These are phyloP conservation scores for Boechera retrofracta DNA, from an alignment of 345 rosid genomes.

Conservation along the genomic window DNA sequence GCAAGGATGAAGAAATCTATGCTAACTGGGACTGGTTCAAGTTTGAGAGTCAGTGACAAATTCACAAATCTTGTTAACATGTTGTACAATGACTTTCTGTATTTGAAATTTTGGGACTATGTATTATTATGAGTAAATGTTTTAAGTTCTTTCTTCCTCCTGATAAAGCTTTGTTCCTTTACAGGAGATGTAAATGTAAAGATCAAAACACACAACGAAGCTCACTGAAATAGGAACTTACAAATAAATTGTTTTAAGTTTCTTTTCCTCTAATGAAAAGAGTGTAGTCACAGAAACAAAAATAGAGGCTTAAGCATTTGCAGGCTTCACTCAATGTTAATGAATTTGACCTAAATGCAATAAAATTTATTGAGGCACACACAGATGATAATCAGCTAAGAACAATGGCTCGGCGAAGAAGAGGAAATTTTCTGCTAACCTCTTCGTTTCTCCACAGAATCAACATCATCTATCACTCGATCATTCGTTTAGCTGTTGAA, in stretches of 20 bases:
- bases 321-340: not conserved
- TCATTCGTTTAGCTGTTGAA: conserved; percentile 80
- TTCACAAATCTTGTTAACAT: not conserved
- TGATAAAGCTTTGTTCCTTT: not conserved
- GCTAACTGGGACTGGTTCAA: conserved; percentile 96
- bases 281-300: not conserved
- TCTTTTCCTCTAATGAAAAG: not conserved
- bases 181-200: not conserved
- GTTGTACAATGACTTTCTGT: conserved; percentile 29
- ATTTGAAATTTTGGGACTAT: conserved; percentile 23
- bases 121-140: conserved; percentile 34
- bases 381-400: not conserved
- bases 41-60: conserved; percentile 57
- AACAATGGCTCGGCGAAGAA: conserved; percentile 20
- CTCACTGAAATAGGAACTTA: not conserved
- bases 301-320: not conserved
- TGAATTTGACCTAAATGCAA: not conserved
- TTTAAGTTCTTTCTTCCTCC: not conserved
- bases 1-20: conserved; percentile 58
- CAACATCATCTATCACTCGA: not conserved
- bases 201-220: conserved; percentile 21
- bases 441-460: conserved; percentile 7
- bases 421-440: conserved; percentile 24
- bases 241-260: not conserved
- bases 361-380: conserved; percentile 27